A percentile compares a stretch with the other conserved stretches of the same genome.
phyloP scores from a whole-genome alignment of 192 early-diverging fungal species.

The Coemansia sp. region DNA sequence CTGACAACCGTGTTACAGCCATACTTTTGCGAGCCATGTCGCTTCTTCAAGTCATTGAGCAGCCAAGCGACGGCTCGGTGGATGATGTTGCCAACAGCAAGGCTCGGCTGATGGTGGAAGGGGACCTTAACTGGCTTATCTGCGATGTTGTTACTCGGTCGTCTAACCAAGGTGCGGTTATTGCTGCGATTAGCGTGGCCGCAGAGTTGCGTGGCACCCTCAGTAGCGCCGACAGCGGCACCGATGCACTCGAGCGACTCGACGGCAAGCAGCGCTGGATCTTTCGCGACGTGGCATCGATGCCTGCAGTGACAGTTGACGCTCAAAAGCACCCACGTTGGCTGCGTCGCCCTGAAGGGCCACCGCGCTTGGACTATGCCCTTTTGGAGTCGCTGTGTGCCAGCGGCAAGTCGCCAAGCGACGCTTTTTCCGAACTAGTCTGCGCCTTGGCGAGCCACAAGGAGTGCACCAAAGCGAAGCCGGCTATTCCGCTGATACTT shows the following conservation, averaged over 20 bases:
- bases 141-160: slow-evolving; percentile 24
- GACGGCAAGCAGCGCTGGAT: slow-evolving; percentile 27
- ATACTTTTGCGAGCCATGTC: slow-evolving; percentile 34
- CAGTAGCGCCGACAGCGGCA: background rate
- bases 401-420: slow-evolving; percentile 3
- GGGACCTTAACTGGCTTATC: slow-evolving; percentile 34
- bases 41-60: slow-evolving; percentile 17
- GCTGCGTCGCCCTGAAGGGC: background rate
- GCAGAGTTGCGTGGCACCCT: background rate
- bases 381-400: slow-evolving; percentile 35
- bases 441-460: slow-evolving; percentile 29
- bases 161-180: slow-evolving; percentile 18
- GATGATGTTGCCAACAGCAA: background rate
- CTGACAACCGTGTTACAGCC: background rate
- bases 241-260: slow-evolving; percentile 8
- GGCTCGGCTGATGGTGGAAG: slow-evolving; percentile 14
- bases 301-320: slow-evolving; percentile 23
- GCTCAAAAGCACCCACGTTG: slow-evolving; percentile 7
- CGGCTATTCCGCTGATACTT: slow-evolving; percentile 29
- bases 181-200: slow-evolving; percentile 32
- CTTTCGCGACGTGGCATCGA: slow-evolving; percentile 20
- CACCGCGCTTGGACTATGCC: slow-evolving; percentile 23
- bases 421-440: slow-evolving; percentile 37
- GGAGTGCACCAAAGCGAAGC: slow-evolving; percentile 21
- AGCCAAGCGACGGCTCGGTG: background rate